Conservation (phyloP, 31 red algal species). For the Asparagopsis taxiformis region DNA sequence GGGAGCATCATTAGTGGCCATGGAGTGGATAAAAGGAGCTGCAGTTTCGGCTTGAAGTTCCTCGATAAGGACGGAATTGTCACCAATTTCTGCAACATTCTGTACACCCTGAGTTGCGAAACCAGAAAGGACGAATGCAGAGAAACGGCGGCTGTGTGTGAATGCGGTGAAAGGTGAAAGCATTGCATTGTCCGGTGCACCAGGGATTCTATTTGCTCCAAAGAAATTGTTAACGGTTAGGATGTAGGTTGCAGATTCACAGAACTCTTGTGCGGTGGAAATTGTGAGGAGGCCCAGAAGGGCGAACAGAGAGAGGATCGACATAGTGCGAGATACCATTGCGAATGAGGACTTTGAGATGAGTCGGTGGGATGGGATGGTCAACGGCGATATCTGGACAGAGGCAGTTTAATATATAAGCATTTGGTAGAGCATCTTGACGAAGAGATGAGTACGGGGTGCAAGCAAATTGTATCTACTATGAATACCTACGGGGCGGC, state of each 20-base stretch:
- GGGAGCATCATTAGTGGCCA: not conserved
- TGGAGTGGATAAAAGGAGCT: not conserved
- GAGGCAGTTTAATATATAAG: too few relatives aligned
- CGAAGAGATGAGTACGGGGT: too few relatives aligned
- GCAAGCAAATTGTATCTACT: too few relatives aligned
- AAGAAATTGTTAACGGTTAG: not conserved
- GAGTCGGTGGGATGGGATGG: too few relatives aligned
- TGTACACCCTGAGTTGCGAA: constrained; percentile 17
- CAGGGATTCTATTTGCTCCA: not conserved
- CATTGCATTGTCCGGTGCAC: not conserved
- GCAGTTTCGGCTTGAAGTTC: not conserved
- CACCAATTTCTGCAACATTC: not conserved
- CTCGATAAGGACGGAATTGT: not conserved
- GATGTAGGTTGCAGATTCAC: not conserved
- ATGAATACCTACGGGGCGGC: too few relatives aligned
- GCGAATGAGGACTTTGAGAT: too few relatives aligned
- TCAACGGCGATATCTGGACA: too few relatives aligned
- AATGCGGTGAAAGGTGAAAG: constrained; percentile 8
- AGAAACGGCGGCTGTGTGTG: not conserved
- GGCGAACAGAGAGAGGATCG: too few relatives aligned
- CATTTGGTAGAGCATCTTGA: too few relatives aligned
- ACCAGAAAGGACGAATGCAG: not conserved
- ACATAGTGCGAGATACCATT: too few relatives aligned
- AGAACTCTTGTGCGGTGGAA: too few relatives aligned
- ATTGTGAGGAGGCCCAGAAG: too few relatives aligned